Evolutionary conservation across 306 rosid species (phyloP).

Genomic region (Amphicarpaea edgeworthii): DNA sequence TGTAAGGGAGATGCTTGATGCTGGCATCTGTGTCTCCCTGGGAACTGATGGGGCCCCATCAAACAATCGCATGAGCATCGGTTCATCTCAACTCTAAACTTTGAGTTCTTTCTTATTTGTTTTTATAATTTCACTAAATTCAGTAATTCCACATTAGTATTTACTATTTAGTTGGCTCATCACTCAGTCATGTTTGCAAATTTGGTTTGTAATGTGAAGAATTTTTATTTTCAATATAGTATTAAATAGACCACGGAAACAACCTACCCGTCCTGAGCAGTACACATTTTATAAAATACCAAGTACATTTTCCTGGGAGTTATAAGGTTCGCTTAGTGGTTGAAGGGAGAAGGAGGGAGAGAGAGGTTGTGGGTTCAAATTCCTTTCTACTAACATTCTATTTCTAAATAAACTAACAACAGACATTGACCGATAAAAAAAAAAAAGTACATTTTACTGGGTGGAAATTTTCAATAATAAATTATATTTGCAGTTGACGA

Average conservation of each 20-base stretch:
- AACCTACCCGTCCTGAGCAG: background rate
- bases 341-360: no score
- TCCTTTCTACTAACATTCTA: no score
- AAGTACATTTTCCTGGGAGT: slow-evolving; percentile 11
- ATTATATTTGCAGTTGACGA: slow-evolving; percentile 78
- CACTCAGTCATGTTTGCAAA: background rate
- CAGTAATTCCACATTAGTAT: background rate
- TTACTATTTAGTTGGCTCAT: slow-evolving; percentile 15
- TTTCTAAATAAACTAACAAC: no score
- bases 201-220: slow-evolving; percentile 32
- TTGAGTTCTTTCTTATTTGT: slow-evolving; percentile 18
- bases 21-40: slow-evolving; percentile 84
- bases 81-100: slow-evolving; percentile 56
- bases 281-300: background rate
- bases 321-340: no score
- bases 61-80: slow-evolving; percentile 92
- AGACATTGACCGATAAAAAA: no score
- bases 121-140: slow-evolving; percentile 8
- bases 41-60: slow-evolving; percentile 97
- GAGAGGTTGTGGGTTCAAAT: no score
- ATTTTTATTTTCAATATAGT: slow-evolving; percentile 18
- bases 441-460: slow-evolving; percentile 8
- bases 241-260: slow-evolving; percentile 32
- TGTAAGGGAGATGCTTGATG: slow-evolving; percentile 84
- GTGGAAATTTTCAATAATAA: slow-evolving; percentile 41